Evolutionary conservation across 768 basidiomycete species (phyloP).

Genomic region (Rubroboletus pulcherrimus): DNA sequence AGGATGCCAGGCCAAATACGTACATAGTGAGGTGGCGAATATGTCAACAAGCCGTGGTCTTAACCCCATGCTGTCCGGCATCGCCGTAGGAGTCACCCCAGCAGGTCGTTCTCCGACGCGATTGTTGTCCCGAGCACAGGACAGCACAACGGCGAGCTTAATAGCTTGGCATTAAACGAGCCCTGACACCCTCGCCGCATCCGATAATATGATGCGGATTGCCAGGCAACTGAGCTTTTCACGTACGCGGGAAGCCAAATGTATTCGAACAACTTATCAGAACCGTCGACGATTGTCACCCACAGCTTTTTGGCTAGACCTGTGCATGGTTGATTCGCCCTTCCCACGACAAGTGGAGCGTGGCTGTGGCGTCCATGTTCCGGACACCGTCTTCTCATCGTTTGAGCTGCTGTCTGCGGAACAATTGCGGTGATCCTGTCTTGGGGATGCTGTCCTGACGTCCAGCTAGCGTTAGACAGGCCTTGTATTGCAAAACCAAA

Average conservation of each 20-base stretch:
- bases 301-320: constrained; percentile 13
- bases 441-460: constrained; percentile 1
- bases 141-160: background rate
- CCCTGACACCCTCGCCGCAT: constrained; percentile 3
- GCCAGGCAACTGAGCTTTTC: constrained; percentile 20
- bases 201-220: constrained; percentile 14
- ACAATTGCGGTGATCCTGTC: background rate
- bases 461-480: background rate
- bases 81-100: too few relatives aligned
- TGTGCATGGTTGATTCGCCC: constrained; percentile 1
- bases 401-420: constrained; percentile 1
- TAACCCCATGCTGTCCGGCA: background rate
- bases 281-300: constrained; percentile 2
- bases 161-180: constrained; percentile 2
- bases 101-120: too few relatives aligned
- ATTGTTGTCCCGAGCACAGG: background rate
- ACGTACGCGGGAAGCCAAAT: constrained; percentile 14
- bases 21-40: constrained; percentile 5
- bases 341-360: constrained; percentile 17
- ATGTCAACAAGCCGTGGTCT: constrained; percentile 6
- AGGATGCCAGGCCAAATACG: background rate
- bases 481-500: background rate
- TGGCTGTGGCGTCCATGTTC: constrained; percentile 16
- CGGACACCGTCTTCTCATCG: background rate
- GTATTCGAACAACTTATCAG: background rate